Base-by-base conservation (phyloP, 805 yeast genomes). In the Yamadazyma nakazawae region DNA sequence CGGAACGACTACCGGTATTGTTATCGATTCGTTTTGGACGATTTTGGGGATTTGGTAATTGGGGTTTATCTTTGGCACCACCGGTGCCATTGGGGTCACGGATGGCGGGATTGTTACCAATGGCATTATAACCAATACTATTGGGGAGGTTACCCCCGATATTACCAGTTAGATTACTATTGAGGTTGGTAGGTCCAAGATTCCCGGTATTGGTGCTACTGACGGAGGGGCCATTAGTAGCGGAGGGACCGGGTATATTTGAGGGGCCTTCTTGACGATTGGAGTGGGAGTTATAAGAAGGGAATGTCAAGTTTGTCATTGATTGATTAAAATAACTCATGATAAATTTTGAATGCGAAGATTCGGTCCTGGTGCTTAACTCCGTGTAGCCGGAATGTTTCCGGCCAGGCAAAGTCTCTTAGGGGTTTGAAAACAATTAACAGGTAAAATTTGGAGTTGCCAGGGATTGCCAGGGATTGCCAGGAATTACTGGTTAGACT, bases 251-350 rank as follows among this genome's bases (percentile, higher is more conserved):
- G 6, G 24, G 4, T 7, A 21, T 7, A 21, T 21, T 21, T 7
- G 24, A 5, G 24, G 24, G 7, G 7, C 24, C 24, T 21, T 21
- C 24, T 21, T 4, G 7, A 5, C 24, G 24, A 21, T 7, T 21
- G 24, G 24, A 5, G 24, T 21, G 24, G 4, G 24, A 21, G 26
- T 47, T 50, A 28, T 49, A 49, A 4, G 47, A 41, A 16, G 53
- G 53, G 44, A 46, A 49, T 5, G 45, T 34, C 14, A 49, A 36
- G 21, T 28, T 38, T 13, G 41, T 10, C 41, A 38, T 38, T 17
- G 25, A 31, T 18, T 12, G 41, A 21, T 42, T 42, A 18, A 42
- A 42, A 17, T 42, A 42, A 32, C 45, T 42, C 45, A 42, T 42
- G 32, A 38, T 26, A 25, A 38, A 25, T 13, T 11, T n/a, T 12